phyloP scores from a whole-genome alignment of 179 eudicot genomes.

The Gypsophila paniculata region DNA sequence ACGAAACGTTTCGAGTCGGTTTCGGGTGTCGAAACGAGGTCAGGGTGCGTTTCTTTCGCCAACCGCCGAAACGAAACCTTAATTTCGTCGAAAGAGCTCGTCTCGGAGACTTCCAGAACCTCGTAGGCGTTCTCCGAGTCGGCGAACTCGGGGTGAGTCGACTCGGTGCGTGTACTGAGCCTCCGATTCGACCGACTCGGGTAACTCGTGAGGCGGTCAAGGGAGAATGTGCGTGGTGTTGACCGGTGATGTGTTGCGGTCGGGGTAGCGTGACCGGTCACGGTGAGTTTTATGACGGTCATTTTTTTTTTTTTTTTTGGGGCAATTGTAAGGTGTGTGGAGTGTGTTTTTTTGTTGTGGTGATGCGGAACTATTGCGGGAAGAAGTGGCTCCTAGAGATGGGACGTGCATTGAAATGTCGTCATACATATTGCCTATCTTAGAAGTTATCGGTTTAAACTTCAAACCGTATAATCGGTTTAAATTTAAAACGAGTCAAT shows the following conservation, averaged over 20 bases:
- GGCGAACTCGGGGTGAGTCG: constrained; percentile 46
- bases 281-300: constrained; percentile 6
- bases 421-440: too few species aligned
- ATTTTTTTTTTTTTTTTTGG: neutral
- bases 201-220: neutral
- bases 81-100: constrained; percentile 59
- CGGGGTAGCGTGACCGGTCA: constrained; percentile 6
- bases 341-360: neutral
- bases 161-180: constrained; percentile 46
- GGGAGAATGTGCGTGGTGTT: neutral
- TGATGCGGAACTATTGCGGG: constrained; percentile 12
- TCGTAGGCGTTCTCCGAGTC: constrained; percentile 68
- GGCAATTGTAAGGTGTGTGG: too few species aligned
- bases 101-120: constrained; percentile 51
- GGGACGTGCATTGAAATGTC: too few species aligned
- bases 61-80: constrained; percentile 71
- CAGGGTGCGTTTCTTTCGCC: constrained; percentile 92
- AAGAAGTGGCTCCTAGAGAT: too few species aligned
- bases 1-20: constrained; percentile 53
- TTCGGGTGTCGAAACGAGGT: constrained; percentile 43
- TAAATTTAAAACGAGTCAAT: too few species aligned
- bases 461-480: too few species aligned
- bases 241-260: constrained; percentile 11
- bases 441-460: too few species aligned
- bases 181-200: constrained; percentile 30